Evolutionary conservation across 495 filamentous ascomycete species (phyloP).

Genomic region (Trichocladium uniseriatum): DNA sequence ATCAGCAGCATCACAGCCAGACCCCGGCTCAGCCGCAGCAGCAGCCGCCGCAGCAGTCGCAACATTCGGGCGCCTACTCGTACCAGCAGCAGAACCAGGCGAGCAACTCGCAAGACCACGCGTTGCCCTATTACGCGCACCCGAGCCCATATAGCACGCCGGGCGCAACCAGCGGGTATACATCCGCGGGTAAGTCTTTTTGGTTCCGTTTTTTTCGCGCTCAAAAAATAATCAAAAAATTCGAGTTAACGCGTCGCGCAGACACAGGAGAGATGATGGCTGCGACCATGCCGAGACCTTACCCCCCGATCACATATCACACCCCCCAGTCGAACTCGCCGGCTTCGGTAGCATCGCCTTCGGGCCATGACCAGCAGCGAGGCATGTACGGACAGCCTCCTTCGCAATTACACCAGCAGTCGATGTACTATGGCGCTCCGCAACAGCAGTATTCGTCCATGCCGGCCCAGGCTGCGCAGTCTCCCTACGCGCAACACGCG

Average conservation of each 20-base stretch:
- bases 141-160: conserved; percentile 65
- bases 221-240: too few relatives aligned
- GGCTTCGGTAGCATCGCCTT: conserved; percentile 86
- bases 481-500: conserved; percentile 68
- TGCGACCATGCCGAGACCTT: conserved; percentile 75
- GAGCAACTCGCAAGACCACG: conserved; percentile 47
- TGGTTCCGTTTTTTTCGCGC: conserved; percentile 9
- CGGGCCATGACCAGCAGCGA: conserved; percentile 80
- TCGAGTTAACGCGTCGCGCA: conserved; percentile 32
- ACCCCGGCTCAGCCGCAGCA: conserved; percentile 34
- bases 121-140: conserved; percentile 60
- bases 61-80: conserved; percentile 50
- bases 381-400: conserved; percentile 74
- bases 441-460: conserved; percentile 61
- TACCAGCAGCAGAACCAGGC: conserved; percentile 44
- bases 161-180: conserved; percentile 59
- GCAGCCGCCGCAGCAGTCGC: conserved; percentile 33
- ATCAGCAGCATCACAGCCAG: conserved; percentile 55
- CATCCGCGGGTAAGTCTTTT: conserved; percentile 62
- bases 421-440: conserved; percentile 53
- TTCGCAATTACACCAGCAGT: conserved; percentile 68
- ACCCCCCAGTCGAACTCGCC: conserved; percentile 94
- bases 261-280: conserved; percentile 91
- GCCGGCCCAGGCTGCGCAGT: conserved; percentile 51
- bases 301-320: conserved; percentile 84